These are phyloP conservation scores for Favolaschia claudopus DNA, from an alignment of 768 basidiomycete species.

Conservation along the genomic window DNA sequence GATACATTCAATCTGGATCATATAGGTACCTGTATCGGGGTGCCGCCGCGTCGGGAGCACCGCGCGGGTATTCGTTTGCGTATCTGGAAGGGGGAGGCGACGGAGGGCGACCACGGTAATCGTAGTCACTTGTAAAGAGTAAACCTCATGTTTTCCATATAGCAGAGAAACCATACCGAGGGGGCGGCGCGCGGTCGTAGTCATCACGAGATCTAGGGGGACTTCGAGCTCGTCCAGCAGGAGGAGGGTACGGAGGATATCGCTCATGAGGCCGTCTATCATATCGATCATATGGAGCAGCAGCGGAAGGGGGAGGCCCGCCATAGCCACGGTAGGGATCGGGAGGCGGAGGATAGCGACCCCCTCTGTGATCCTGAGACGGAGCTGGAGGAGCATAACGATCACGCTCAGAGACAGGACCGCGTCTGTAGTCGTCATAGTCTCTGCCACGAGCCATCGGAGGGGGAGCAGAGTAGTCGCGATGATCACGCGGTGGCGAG, in stretches of 20 bases:
- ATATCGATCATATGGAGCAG: conserved; percentile 69
- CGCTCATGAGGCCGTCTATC: conserved; percentile 64
- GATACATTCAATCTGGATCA: conserved; percentile 1
- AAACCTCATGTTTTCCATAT: not conserved
- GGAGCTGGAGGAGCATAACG: conserved; percentile 61
- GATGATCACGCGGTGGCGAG: conserved; percentile 70
- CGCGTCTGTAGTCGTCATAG: conserved; percentile 73
- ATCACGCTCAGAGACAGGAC: conserved; percentile 53
- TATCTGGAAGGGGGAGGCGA: conserved; percentile 61
- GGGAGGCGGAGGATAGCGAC: conserved; percentile 63
- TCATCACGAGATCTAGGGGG: conserved; percentile 71
- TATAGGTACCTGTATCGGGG: conserved; percentile 53
- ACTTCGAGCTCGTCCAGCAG: conserved; percentile 62
- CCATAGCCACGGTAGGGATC: conserved; percentile 64
- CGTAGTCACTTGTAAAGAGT: conserved; percentile 64
- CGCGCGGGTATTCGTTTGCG: conserved; percentile 57
- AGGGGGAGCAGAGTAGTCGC: conserved; percentile 65
- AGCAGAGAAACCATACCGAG: conserved; percentile 53
- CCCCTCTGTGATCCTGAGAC: conserved; percentile 60
- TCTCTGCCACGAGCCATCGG: conserved; percentile 60
- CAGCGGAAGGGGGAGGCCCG: conserved; percentile 54
- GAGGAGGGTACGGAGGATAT: conserved; percentile 53
- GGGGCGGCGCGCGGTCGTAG: conserved; percentile 61
- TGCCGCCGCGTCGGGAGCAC: conserved; percentile 49
- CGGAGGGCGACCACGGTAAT: conserved; percentile 61